Evolutionary conservation across 345 rosid genomes (phyloP).

Genomic region (Bretschneidera sinensis): DNA sequence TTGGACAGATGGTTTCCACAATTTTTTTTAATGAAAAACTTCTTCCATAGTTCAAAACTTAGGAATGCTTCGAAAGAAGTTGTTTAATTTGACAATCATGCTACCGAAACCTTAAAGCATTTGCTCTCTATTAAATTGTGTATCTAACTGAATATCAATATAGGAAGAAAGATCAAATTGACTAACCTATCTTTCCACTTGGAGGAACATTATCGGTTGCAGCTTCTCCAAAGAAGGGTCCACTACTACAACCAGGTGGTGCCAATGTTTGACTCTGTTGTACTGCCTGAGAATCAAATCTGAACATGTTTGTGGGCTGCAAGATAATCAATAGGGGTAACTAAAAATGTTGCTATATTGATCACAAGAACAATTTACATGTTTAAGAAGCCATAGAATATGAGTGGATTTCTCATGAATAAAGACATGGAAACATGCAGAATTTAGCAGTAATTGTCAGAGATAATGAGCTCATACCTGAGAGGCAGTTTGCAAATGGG

Average conservation of each 20-base stretch:
- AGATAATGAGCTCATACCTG: constrained; percentile 36
- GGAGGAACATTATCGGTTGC: constrained; percentile 27
- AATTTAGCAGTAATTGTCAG: background rate
- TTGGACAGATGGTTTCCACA: too few species aligned
- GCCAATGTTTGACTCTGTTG: constrained; percentile 28
- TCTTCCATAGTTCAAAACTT: too few species aligned
- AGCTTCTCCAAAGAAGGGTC: constrained; percentile 20
- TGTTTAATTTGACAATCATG: too few species aligned
- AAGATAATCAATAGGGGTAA: constrained; percentile 5
- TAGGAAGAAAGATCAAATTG: background rate
- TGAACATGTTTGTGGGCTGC: constrained; percentile 51
- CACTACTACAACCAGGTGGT: constrained; percentile 19
- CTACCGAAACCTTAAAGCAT: too few species aligned
- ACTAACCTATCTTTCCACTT: constrained; percentile 26
- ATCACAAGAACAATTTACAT: too few species aligned
- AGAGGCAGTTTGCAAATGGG: constrained; percentile 40
- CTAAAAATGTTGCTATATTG: background rate
- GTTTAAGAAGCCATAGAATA: too few species aligned
- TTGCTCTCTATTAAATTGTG: too few species aligned
- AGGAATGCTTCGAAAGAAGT: too few species aligned
- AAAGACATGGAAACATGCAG: background rate
- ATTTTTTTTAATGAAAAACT: too few species aligned
- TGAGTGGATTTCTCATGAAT: too few species aligned
- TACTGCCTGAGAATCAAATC: constrained; percentile 34
- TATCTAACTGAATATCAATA: too few species aligned